Percentiles rank a stretch among this genome's conserved stretches.
Evolutionary conservation across 306 rosid species (phyloP).

Genomic region (Macrotyloma uniflorum): DNA sequence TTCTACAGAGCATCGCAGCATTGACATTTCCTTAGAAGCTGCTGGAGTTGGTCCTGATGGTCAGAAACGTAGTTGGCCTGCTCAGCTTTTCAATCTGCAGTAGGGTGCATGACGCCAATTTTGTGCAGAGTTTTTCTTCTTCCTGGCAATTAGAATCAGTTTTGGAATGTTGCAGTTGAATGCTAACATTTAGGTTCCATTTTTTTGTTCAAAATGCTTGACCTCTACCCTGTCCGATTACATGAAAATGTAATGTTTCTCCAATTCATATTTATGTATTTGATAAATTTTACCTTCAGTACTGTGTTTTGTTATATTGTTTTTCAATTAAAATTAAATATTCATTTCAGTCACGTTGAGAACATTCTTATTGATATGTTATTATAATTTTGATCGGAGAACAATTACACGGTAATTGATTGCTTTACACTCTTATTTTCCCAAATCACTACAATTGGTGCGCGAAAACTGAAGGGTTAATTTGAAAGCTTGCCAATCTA

Average conservation of each 20-base stretch:
- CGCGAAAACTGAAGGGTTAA: too few species aligned
- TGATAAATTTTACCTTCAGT: background rate
- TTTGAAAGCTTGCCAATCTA: too few species aligned
- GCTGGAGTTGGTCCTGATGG: conserved; percentile 60
- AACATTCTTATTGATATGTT: background rate
- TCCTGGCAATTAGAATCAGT: background rate
- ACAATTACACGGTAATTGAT: background rate
- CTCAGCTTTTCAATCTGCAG: conserved; percentile 60
- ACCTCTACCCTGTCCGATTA: background rate
- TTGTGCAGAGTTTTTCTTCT: conserved; percentile 14
- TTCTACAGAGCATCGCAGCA: conserved; percentile 80
- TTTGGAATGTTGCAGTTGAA: conserved; percentile 28
- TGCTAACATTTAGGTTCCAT: background rate
- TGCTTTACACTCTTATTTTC: too few species aligned
- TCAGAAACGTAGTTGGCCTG: conserved; percentile 65
- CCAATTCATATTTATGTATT: background rate
- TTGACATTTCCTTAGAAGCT: conserved; percentile 90
- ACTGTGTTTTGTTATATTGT: background rate
- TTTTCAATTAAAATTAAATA: background rate
- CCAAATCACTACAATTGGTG: too few species aligned
- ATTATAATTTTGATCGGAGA: background rate
- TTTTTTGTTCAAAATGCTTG: conserved; percentile 10
- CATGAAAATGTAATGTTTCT: background rate
- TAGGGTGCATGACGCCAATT: conserved; percentile 37
- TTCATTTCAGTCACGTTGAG: background rate